Percentiles rank a stretch among this genome's conserved stretches.
Conservation (phyloP, 148 eudicot genomes). For the Fagopyrum tataricum region DNA sequence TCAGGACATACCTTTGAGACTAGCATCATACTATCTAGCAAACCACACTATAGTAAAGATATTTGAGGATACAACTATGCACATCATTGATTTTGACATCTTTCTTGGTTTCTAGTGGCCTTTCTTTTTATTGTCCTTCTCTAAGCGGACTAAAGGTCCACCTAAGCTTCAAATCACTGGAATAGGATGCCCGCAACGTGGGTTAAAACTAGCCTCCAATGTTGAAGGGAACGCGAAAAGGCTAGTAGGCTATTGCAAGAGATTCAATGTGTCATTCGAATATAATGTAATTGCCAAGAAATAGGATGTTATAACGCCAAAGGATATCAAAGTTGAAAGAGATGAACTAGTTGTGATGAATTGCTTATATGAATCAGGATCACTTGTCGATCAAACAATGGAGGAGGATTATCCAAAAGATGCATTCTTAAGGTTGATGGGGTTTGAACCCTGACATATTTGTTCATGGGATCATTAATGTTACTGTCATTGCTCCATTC, state of each 20-base stretch:
- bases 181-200: slow-evolving; percentile 39
- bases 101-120: slow-evolving; percentile 40
- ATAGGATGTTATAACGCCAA: slow-evolving; percentile 30
- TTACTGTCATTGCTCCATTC: slow-evolving; percentile 45
- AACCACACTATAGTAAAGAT: not conserved
- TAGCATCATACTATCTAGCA: not conserved
- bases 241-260: slow-evolving; percentile 36
- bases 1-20: slow-evolving; percentile 1
- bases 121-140: slow-evolving; percentile 25
- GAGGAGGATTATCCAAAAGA: slow-evolving; percentile 44
- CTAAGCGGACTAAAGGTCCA: slow-evolving; percentile 27
- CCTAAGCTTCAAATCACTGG: slow-evolving; percentile 40
- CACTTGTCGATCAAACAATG: slow-evolving; percentile 39
- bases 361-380: slow-evolving; percentile 28
- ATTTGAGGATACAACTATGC: slow-evolving; percentile 28
- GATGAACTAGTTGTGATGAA: slow-evolving; percentile 44
- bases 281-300: slow-evolving; percentile 29
- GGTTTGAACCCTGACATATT: slow-evolving; percentile 42
- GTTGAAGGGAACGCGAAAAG: slow-evolving; percentile 41
- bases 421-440: slow-evolving; percentile 33
- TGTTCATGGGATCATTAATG: slow-evolving; percentile 42
- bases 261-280: slow-evolving; percentile 37
- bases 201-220: slow-evolving; percentile 40
- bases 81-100: slow-evolving; percentile 38
- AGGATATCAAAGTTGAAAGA: slow-evolving; percentile 27